These are phyloP conservation scores for Zasmidium citrigriseum DNA, from an alignment of 2,329 filamentous ascomycete species.

Conservation along the genomic window DNA sequence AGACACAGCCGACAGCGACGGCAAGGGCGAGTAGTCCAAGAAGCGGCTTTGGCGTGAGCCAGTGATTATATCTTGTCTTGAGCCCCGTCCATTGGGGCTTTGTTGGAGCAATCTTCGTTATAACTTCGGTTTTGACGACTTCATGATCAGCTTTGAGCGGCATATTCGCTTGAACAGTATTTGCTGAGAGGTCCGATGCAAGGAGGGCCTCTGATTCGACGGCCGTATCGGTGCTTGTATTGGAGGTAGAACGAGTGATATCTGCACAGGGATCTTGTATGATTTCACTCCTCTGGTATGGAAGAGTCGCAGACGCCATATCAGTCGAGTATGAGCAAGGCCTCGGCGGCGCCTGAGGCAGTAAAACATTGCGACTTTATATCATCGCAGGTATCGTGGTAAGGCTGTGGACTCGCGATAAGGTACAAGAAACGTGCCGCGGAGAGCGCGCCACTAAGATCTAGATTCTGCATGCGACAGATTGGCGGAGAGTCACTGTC, in stretches of 20 bases:
- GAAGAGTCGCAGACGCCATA: not conserved
- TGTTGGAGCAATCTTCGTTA: not conserved
- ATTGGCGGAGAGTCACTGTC: no score
- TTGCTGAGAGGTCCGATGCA: not conserved
- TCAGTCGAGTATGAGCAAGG: not conserved
- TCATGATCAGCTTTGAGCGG: not conserved
- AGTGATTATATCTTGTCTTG: not conserved
- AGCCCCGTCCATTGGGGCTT: not conserved
- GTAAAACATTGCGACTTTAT: not conserved
- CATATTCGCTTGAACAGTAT: not conserved
- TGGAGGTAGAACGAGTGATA: not conserved
- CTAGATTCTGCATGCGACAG: not conserved
- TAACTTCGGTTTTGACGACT: not conserved
- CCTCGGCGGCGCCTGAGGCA: not conserved
- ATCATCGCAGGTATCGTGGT: not conserved
- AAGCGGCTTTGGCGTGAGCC: conserved; percentile 4
- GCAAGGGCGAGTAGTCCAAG: conserved; percentile 10
- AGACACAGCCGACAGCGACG: conserved; percentile 11
- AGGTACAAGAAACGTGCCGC: not conserved
- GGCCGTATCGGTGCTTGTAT: not conserved
- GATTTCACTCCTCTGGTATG: not conserved
- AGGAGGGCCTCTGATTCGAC: not conserved
- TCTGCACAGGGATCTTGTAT: not conserved
- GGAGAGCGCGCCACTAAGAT: not conserved
- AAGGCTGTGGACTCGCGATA: not conserved